Percentiles rank a stretch among this genome's conserved stretches.
These are phyloP conservation scores for Choricystis sp. DNA, from an alignment of 139 green algal genomes.

Conservation along the genomic window DNA sequence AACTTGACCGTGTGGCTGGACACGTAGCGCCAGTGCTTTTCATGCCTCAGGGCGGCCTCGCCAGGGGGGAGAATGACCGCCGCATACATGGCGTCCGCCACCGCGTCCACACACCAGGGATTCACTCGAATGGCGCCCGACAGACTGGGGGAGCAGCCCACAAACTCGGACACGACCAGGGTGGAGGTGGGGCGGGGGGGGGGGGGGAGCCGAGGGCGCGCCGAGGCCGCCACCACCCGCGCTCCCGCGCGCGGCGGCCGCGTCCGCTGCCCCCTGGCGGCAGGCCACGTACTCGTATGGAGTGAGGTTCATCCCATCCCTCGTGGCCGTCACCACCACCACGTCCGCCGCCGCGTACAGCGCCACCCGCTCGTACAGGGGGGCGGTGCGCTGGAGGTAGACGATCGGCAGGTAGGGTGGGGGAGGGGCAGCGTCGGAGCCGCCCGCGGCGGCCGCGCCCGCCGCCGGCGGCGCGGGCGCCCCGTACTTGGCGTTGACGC, in stretches of 20 bases:
- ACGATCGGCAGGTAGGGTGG: slow-evolving; percentile 59
- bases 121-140: slow-evolving; percentile 64
- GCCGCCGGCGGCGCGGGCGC: too few species aligned
- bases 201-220: not conserved
- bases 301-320: slow-evolving; percentile 94
- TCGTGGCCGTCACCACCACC: slow-evolving; percentile 78
- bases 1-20: slow-evolving; percentile 78
- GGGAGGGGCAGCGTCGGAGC: not conserved
- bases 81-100: slow-evolving; percentile 78
- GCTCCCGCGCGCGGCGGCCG: not conserved
- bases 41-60: slow-evolving; percentile 70
- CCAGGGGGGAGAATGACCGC: slow-evolving; percentile 22
- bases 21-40: slow-evolving; percentile 97
- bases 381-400: slow-evolving; percentile 73
- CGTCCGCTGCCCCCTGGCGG: slow-evolving; percentile 42
- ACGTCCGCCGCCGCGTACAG: slow-evolving; percentile 67
- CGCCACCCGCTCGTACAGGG: slow-evolving; percentile 86
- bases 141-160: slow-evolving; percentile 88
- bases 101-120: slow-evolving; percentile 3
- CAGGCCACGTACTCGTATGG: slow-evolving; percentile 98
- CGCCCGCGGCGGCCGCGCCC: slow-evolving; percentile 5
- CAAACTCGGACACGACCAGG: slow-evolving; percentile 94
- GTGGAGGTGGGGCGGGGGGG: slow-evolving; percentile 23
- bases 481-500: slow-evolving; percentile 46
- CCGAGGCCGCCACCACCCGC: not conserved